phyloP scores from a whole-genome alignment of 2,329 filamentous ascomycete species.

The Rhynchosporium graminicola region DNA sequence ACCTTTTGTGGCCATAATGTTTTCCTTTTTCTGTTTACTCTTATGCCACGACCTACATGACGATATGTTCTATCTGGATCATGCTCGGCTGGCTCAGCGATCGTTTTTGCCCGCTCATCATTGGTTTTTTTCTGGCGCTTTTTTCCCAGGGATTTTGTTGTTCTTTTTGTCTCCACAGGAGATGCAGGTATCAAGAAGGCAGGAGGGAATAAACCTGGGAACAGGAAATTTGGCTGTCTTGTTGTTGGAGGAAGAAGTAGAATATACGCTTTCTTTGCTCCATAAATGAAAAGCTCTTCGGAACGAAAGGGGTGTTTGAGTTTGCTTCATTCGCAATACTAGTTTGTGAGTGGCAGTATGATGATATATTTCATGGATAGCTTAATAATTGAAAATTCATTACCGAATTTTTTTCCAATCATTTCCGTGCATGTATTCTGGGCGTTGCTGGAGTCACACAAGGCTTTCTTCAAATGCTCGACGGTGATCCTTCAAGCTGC shows the following conservation, averaged over 20 bases:
- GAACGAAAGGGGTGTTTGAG: conserved; percentile 4
- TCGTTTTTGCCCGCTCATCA: conserved; percentile 38
- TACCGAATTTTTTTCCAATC: conserved; percentile 20
- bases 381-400: conserved; percentile 39
- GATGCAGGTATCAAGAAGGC: conserved; percentile 22
- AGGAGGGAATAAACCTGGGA: conserved; percentile 27
- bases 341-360: conserved; percentile 27
- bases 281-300: conserved; percentile 13
- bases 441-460: no score
- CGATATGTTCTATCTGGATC: conserved; percentile 50
- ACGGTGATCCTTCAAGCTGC: no score
- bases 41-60: conserved; percentile 55
- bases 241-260: conserved; percentile 14
- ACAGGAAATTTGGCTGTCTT: no score
- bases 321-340: conserved; percentile 31
- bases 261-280: conserved; percentile 18
- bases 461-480: not conserved
- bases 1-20: conserved; percentile 37
- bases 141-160: conserved; percentile 26
- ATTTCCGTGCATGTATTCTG: no score
- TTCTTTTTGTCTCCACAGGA: conserved; percentile 36
- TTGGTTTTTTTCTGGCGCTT: conserved; percentile 36
- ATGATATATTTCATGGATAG: conserved; percentile 33
- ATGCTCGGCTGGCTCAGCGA: conserved; percentile 63
- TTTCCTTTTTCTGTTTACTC: conserved; percentile 33